phyloP scores from a whole-genome alignment of 805 yeast species.

The Kodamaea kaohsiungensis region DNA sequence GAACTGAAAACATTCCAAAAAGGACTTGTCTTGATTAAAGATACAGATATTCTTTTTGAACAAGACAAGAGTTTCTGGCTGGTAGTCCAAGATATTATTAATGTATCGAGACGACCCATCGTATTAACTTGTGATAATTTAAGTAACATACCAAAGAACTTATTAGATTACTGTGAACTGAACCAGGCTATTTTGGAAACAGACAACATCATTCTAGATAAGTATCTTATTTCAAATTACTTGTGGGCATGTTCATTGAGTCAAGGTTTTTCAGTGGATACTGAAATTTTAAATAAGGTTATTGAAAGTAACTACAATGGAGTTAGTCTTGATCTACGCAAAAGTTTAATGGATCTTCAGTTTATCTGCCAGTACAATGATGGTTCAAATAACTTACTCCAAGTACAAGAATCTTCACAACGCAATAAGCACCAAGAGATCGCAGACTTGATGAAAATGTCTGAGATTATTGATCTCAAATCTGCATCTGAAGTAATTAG shows the following conservation, averaged over 20 bases:
- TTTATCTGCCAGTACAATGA: conserved; percentile 25
- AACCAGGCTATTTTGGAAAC: conserved; percentile 41
- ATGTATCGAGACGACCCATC: conserved; percentile 66
- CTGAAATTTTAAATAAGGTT: conserved; percentile 27
- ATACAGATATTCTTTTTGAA: conserved; percentile 78
- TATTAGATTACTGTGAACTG: conserved; percentile 46
- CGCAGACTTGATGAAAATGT: conserved; percentile 1
- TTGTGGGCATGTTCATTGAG: conserved; percentile 40
- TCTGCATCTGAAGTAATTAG: conserved; percentile 34
- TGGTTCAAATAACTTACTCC: not conserved
- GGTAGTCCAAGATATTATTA: conserved; percentile 60
- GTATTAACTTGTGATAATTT: conserved; percentile 62
- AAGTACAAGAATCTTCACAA: not conserved
- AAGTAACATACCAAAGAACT: conserved; percentile 46
- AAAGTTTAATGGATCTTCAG: conserved; percentile 48
- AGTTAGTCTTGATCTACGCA: conserved; percentile 45
- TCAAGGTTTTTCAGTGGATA: conserved; percentile 36
- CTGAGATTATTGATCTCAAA: conserved; percentile 21
- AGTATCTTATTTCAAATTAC: conserved; percentile 31
- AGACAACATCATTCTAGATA: conserved; percentile 19
- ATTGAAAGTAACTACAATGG: conserved; percentile 20
- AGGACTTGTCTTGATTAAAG: conserved; percentile 79
- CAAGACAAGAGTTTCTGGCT: conserved; percentile 83
- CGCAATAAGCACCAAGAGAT: not conserved
- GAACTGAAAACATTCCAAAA: conserved; percentile 41